These are phyloP conservation scores for Aspergillus nomiae DNA, from an alignment of 2,329 filamentous ascomycete genomes.

Conservation along the genomic window DNA sequence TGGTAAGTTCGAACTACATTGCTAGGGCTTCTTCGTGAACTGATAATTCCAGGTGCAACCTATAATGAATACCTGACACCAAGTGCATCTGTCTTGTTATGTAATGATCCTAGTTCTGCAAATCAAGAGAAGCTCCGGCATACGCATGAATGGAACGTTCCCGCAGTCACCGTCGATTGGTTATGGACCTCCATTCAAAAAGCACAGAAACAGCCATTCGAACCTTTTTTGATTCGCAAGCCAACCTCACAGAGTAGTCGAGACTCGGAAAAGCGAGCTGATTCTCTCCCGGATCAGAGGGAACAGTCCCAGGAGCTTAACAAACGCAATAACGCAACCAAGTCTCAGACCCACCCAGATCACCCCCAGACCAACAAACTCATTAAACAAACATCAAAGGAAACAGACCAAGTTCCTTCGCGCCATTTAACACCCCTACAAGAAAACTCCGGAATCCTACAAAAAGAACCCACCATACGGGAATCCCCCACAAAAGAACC, in stretches of 20 bases:
- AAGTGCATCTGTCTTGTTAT: constrained; percentile 76
- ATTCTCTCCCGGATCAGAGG: constrained; percentile 21
- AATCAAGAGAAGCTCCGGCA: constrained; percentile 77
- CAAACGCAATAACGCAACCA: constrained; percentile 6
- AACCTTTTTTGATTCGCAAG: constrained; percentile 45
- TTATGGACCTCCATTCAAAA: constrained; percentile 74
- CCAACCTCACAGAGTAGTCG: constrained; percentile 23
- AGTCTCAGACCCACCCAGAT: not conserved
- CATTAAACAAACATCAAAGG: not conserved
- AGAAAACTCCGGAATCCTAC: not conserved
- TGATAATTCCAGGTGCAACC: constrained; percentile 59
- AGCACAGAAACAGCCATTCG: constrained; percentile 51
- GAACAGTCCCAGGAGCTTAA: constrained; percentile 7
- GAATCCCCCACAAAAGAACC: not conserved
- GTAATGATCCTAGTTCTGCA: constrained; percentile 53
- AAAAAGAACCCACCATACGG: not conserved
- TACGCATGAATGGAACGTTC: constrained; percentile 73
- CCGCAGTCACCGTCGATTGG: constrained; percentile 81
- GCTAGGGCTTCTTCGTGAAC: constrained; percentile 3
- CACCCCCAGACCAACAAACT: not conserved
- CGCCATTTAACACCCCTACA: not conserved
- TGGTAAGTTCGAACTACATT: constrained; percentile 45
- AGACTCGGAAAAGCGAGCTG: constrained; percentile 21
- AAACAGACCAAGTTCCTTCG: not conserved
- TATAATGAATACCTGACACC: constrained; percentile 78